Percentiles rank a stretch among this genome's conserved stretches.
Evolutionary conservation across 129 eudicot species (phyloP).

Genomic region (Chrysanthemum lavandulifolium): DNA sequence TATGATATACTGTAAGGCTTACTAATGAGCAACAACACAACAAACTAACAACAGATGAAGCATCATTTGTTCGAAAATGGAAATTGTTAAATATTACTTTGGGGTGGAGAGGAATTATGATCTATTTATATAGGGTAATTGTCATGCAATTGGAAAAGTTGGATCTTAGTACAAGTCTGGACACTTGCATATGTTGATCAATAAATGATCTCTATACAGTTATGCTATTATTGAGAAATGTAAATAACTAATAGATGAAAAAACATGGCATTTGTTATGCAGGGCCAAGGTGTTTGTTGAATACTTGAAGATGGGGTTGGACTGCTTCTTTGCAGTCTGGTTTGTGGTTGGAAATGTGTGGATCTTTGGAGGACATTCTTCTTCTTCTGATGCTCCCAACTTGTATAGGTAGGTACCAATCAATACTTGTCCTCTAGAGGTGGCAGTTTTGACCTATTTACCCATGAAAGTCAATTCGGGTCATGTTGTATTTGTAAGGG

Average conservation of each 20-base stretch:
- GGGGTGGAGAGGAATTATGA: neutral
- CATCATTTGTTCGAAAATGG: neutral
- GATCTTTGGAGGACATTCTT: constrained; percentile 96
- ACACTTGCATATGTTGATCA: neutral
- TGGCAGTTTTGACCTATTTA: neutral
- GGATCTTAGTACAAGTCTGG: neutral
- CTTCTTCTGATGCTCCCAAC: constrained; percentile 83
- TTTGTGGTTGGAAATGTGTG: constrained; percentile 96
- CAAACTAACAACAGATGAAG: neutral
- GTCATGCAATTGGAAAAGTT: neutral
- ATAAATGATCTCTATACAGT: neutral
- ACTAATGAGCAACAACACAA: too few species aligned
- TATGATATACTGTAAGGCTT: too few species aligned
- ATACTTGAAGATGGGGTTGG: constrained; percentile 87
- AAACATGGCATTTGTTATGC: constrained; percentile 14
- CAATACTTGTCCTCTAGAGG: neutral
- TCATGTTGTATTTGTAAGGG: too few species aligned
- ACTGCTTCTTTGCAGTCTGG: constrained; percentile 99
- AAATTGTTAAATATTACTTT: neutral
- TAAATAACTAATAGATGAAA: neutral
- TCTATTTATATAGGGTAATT: neutral
- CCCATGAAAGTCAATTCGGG: neutral
- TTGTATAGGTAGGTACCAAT: constrained; percentile 85
- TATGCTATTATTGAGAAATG: constrained; percentile 20
- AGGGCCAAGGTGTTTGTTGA: constrained; percentile 74